A percentile compares a stretch with the other conserved stretches of the same genome.
Conservation (phyloP, 805 yeast species). For the Soucietia sequanensis region DNA sequence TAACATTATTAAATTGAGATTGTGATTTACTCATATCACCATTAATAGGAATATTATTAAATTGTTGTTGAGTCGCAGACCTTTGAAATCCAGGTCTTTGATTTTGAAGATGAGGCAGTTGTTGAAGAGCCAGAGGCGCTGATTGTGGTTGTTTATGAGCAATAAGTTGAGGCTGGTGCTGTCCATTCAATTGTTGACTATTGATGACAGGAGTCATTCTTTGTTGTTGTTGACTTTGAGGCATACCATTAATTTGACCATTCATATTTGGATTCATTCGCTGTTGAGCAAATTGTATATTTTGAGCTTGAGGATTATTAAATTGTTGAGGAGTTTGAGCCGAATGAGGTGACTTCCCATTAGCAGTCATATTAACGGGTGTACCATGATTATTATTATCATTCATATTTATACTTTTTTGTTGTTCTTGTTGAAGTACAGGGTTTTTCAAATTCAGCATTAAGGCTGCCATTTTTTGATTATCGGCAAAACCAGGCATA, state of each 20-base stretch:
- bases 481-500: conserved; percentile 3
- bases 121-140: conserved; percentile 7
- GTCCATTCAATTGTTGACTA: no score
- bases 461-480: conserved; percentile 9
- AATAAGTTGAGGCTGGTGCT: no score
- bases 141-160: no score
- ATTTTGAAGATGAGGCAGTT: conserved; percentile 1
- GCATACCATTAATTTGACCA: no score
- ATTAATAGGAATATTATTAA: no score
- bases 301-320: conserved; percentile 2
- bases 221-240: not conserved
- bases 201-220: no score
- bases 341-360: conserved; percentile 2
- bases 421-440: conserved; percentile 4
- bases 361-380: conserved; percentile 6
- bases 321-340: conserved; percentile 3
- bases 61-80: conserved; percentile 1
- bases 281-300: conserved; percentile 7
- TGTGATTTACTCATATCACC: no score
- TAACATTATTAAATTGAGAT: no score
- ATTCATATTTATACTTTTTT: no score
- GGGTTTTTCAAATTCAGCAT: conserved; percentile 11
- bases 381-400: no score
- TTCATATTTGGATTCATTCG: conserved; percentile 3
- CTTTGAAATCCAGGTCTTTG: not conserved